phyloP scores from a whole-genome alignment of 2,329 filamentous ascomycete genomes.

The Calonectria pseudoturangicola region DNA sequence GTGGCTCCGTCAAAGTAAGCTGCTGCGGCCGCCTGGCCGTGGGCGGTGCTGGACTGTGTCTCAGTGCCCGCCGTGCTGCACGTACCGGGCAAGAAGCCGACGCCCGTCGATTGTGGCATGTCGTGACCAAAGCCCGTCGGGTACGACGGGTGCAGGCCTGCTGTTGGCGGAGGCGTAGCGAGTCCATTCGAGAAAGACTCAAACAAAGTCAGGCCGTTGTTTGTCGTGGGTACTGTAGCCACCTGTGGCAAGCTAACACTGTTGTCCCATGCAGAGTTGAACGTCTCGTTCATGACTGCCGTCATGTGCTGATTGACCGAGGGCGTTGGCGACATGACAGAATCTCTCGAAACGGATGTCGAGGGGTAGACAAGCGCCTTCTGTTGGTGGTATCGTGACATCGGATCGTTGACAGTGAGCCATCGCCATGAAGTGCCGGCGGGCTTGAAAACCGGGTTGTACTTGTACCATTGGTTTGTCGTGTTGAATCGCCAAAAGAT shows the following conservation, averaged over 20 bases:
- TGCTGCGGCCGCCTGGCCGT: constrained; percentile 45
- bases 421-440: constrained; percentile 77
- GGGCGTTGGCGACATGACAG: constrained; percentile 73
- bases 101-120: constrained; percentile 55
- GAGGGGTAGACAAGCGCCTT: constrained; percentile 63
- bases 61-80: constrained; percentile 55
- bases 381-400: constrained; percentile 75
- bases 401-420: constrained; percentile 76
- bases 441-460: constrained; percentile 68
- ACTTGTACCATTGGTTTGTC: constrained; percentile 71
- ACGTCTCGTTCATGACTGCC: constrained; percentile 75
- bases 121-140: constrained; percentile 66
- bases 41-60: constrained; percentile 48
- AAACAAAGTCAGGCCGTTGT: constrained; percentile 63
- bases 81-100: constrained; percentile 57
- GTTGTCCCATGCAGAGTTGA: constrained; percentile 69
- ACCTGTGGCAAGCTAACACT: constrained; percentile 58
- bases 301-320: constrained; percentile 70
- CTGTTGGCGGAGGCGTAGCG: constrained; percentile 74
- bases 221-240: constrained; percentile 58
- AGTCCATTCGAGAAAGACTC: constrained; percentile 72
- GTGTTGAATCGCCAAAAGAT: constrained; percentile 78
- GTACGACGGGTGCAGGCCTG: constrained; percentile 69
- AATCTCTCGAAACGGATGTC: constrained; percentile 60
- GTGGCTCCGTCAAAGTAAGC: constrained; percentile 59